Evolutionary conservation across 768 basidiomycete genomes (phyloP), one percentile per base, ranked within the genome.

Genomic region (Trametes gibbosa): DNA sequence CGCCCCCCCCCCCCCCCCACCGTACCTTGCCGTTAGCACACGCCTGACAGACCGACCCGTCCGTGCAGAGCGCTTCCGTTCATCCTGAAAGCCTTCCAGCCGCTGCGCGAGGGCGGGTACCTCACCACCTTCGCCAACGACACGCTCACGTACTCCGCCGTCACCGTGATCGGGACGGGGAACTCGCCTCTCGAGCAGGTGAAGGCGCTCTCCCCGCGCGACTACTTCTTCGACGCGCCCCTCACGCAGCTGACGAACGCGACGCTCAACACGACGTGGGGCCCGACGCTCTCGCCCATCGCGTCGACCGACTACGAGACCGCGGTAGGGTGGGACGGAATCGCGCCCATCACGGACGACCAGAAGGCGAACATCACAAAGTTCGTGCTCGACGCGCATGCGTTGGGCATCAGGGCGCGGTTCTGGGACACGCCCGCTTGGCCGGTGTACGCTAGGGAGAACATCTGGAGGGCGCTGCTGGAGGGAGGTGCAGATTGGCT

Each of bases 391-490:
- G 73, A 76, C 60, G 81, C 81, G 0, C 78, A 83, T 53, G 65
- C 62, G 17, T 58, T 73, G 24, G 78, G 80, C 8, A 77, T 82
- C 50, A 70, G 69, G 54, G 77, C 82, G 4, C 70, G 82, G 45
- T 82, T 82, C 60, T 83, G 80, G 80, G 79, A 80, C 62, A 81
- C 79, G 1, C 81, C 81, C 1, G 78, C 72, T 8, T 81, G 76
- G 75, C 82, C 81, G 0, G 74, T 80, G 29, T 52, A 62, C 47
- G 80, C 79, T 2, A 68, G 77, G 23, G 65, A 77, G 55, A 74
- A 70, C 47, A 67, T 83, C 5, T 83, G 82, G 81, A 66, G 67
- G 58, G 71, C 71, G 43, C 59, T 82, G 51, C 50, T 77, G 61
- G 66, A 77, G 37, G 73, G 73, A 40, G 80, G 79, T 6, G 77